Conservation (phyloP, 2,329 filamentous ascomycete genomes). For the Penicillium rolfsii region DNA sequence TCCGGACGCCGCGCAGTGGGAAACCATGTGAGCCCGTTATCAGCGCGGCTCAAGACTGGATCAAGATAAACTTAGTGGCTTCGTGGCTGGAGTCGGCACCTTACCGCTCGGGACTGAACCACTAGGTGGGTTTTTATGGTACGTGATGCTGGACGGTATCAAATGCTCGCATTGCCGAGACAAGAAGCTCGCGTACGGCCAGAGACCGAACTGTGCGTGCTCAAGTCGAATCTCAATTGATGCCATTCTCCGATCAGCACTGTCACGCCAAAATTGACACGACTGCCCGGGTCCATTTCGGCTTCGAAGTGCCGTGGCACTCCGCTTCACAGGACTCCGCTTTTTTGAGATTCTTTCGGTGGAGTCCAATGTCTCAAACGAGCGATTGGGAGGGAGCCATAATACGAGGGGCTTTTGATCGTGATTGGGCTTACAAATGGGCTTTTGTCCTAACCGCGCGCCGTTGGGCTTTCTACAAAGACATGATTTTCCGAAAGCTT, state of each 20-base stretch:
- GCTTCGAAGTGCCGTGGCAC: constrained; percentile 35
- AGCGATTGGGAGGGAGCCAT: constrained; percentile 32
- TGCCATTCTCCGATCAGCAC: constrained; percentile 17
- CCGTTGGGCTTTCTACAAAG: constrained; percentile 16
- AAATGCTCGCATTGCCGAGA: constrained; percentile 27
- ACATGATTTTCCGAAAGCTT: constrained; percentile 14
- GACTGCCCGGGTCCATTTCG: constrained; percentile 24
- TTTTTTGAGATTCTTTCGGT: constrained; percentile 17
- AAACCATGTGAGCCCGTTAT: neutral
- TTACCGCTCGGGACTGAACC: neutral
- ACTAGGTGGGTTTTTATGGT: constrained; percentile 23
- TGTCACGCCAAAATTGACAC: constrained; percentile 11
- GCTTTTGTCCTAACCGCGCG: constrained; percentile 26
- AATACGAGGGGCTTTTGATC: constrained; percentile 24
- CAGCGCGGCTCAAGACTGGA: neutral
- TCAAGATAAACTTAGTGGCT: neutral
- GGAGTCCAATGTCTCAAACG: constrained; percentile 34
- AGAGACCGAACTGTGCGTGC: neutral
- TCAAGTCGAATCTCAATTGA: constrained; percentile 4
- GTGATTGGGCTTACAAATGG: constrained; percentile 23
- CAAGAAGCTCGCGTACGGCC: neutral
- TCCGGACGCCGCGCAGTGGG: constrained; percentile 21
- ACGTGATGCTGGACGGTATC: constrained; percentile 28
- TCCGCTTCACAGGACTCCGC: constrained; percentile 8
- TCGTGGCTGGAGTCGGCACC: neutral